Base-by-base conservation (phyloP, 495 filamentous ascomycete species). In the Penicillium canescens region DNA sequence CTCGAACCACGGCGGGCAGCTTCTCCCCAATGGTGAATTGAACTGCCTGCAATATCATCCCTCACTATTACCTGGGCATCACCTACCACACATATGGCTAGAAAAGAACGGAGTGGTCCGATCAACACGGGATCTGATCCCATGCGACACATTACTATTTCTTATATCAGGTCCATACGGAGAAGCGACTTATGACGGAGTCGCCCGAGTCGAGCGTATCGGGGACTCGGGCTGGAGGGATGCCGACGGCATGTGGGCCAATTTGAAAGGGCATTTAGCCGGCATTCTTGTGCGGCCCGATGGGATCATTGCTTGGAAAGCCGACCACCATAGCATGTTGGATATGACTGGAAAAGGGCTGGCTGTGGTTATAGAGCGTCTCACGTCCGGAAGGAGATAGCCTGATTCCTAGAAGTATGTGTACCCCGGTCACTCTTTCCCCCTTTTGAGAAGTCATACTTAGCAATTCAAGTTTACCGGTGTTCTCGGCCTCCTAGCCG, bases 51-150 rank as follows among this genome's bases (percentile, higher is more conserved):
- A 28, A 18, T 52, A 57, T 24, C 54, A 57, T 18, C 54, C 47
- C 20, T 46, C 47, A 3, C 42, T 48, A 6, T 52, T 57, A 14
- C 54, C 54, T 3, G 54, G 49, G 7, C 54, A 55, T n/a, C 52
- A 55, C n/a, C 45, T 55, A 18, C 52, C 52, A 26, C 52, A 55
- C 34, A 16, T 31, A n/a, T 55, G 52, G 52, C 23, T 55, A 9
- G 31, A 35, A 31, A 36, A 45, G 21, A 26, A n/a, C 2, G 28
- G 36, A 6, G 14, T n/a, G 24, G 38, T 11, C 23, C n/a, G 41
- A 14, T 55, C 52, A 21, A 55, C 37, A 12, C 33, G 44, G 16
- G 52, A 55, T 33, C 23, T 55, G 35, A 24, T 53, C 23, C 16
- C 11, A 28, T 28, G 8, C 28, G 24, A 28, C 20, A 9, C 7